A percentile compares a stretch with the other conserved stretches of the same genome.
phyloP scores from a whole-genome alignment of 2,329 filamentous ascomycete genomes.

The Biscogniauxia mediterranea region DNA sequence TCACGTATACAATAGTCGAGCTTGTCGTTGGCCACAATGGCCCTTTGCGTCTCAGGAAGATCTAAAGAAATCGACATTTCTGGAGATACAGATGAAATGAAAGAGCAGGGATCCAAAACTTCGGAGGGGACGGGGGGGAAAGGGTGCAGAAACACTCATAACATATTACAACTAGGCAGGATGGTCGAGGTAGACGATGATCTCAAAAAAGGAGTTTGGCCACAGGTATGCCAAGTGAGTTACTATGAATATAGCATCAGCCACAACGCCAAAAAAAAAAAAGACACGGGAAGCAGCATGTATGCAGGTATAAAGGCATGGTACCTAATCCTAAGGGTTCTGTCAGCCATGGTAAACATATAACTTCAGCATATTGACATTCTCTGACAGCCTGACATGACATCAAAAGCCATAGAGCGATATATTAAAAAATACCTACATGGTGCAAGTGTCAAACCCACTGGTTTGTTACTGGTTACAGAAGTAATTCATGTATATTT shows the following conservation, averaged over 20 bases:
- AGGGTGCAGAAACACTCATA: neutral
- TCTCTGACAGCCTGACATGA: neutral
- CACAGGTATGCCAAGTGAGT: neutral
- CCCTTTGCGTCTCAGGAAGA: conserved; percentile 7
- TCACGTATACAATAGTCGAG: conserved; percentile 8
- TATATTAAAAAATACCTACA: no score
- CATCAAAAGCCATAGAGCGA: neutral
- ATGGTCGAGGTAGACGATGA: neutral
- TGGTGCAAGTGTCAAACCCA: no score
- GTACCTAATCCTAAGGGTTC: neutral
- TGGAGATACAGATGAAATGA: neutral
- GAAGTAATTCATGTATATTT: no score
- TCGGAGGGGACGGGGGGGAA: neutral
- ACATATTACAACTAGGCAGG: neutral
- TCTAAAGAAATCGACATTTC: conserved; percentile 5
- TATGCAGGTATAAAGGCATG: neutral
- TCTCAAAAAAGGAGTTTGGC: neutral
- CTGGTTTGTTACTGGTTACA: no score
- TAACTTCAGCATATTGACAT: neutral
- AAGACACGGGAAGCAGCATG: neutral
- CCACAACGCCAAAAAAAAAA: neutral
- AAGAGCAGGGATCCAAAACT: neutral
- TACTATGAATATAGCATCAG: neutral
- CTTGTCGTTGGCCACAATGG: conserved; percentile 9
- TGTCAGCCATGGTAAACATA: neutral